These are phyloP conservation scores for Solanum stenotomum DNA, from an alignment of 257 asterid genomes.

Conservation along the genomic window DNA sequence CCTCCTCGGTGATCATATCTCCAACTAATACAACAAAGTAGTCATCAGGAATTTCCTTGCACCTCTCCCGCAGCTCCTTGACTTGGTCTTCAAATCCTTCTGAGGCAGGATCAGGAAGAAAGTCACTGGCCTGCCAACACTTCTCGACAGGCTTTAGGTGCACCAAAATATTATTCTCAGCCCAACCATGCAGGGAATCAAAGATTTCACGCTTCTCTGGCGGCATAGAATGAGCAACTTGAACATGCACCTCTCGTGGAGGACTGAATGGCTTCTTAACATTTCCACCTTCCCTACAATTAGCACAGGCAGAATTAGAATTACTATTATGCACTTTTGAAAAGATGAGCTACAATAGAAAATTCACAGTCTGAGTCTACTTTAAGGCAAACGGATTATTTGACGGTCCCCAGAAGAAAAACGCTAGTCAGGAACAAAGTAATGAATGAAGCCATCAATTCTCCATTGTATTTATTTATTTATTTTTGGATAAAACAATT, in stretches of 20 bases:
- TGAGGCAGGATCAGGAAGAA: conserved; percentile 60
- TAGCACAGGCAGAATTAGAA: not conserved
- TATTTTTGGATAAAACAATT: not conserved
- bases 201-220: conserved; percentile 60
- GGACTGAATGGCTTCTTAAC: conserved; percentile 45
- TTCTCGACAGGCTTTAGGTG: conserved; percentile 62
- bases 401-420: not conserved
- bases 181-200: conserved; percentile 52
- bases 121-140: conserved; percentile 66
- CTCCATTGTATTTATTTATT: not conserved
- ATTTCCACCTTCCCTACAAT: conserved; percentile 33
- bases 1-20: conserved; percentile 74
- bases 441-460: not conserved
- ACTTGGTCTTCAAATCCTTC: conserved; percentile 75
- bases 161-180: conserved; percentile 43
- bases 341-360: not conserved
- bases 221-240: conserved; percentile 62
- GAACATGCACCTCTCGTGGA: conserved; percentile 55
- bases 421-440: not conserved
- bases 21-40: conserved; percentile 63
- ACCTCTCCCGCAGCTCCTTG: conserved; percentile 59
- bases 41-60: conserved; percentile 63
- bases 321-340: not conserved
- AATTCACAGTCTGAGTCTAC: not conserved
- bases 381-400: not conserved